A percentile compares a stretch with the other conserved stretches of the same genome.
These are phyloP conservation scores for Globisporangium nunn DNA, from an alignment of 352 stramenopile species.

Conservation along the genomic window DNA sequence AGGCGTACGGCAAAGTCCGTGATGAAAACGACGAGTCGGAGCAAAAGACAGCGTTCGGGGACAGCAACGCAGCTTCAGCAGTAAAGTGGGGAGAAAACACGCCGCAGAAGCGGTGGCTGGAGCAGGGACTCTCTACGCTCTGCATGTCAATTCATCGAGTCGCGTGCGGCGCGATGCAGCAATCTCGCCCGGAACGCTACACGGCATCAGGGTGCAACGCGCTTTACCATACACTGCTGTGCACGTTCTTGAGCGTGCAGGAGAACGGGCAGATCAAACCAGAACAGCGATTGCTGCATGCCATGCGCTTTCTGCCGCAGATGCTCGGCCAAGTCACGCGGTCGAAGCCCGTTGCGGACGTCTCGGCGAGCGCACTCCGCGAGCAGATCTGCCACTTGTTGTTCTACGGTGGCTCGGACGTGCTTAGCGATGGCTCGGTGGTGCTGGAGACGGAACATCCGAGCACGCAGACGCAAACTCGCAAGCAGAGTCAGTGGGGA, in stretches of 20 bases:
- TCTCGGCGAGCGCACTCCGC: conserved; percentile 21
- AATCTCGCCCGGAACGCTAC: conserved; percentile 76
- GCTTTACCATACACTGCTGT: conserved; percentile 75
- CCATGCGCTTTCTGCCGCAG: conserved; percentile 67
- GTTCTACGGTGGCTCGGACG: conserved; percentile 69
- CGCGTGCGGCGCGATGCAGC: conserved; percentile 74
- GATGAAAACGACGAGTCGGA: conserved; percentile 13
- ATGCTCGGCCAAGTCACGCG: conserved; percentile 59
- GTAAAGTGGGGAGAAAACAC: conserved; percentile 13
- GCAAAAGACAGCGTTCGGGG: conserved; percentile 16
- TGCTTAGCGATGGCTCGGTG: conserved; percentile 56
- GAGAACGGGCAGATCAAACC: conserved; percentile 54
- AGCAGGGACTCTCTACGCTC: conserved; percentile 60
- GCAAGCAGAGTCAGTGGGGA: conserved; percentile 79
- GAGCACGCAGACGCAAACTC: conserved; percentile 81
- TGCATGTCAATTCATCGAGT: conserved; percentile 86
- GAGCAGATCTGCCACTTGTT: conserved; percentile 52
- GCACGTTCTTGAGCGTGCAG: conserved; percentile 56
- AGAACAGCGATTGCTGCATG: conserved; percentile 54
- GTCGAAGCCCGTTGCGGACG: conserved; percentile 15
- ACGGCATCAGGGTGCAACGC: conserved; percentile 67
- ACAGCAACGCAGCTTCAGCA: not conserved
- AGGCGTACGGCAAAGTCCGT: conserved; percentile 16
- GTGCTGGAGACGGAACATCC: conserved; percentile 70
- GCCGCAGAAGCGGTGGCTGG: conserved; percentile 45